Evolutionary conservation across 257 asterid genomes (phyloP).

Genomic region (Solanum ossicruentum): DNA sequence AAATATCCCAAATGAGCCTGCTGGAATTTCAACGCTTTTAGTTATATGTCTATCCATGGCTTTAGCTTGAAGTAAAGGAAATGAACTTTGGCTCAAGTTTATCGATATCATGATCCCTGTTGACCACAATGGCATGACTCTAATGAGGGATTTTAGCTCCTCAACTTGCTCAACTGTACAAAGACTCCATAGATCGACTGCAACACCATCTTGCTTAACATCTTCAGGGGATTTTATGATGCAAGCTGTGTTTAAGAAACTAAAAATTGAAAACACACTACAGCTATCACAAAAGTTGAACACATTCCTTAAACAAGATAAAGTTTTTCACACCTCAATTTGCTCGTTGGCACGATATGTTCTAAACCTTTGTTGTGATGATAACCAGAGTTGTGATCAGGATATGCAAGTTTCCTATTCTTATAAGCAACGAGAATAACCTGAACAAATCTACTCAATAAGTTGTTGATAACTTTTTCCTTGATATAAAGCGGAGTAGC

Average conservation of each 20-base stretch:
- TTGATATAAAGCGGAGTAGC: slow-evolving; percentile 43
- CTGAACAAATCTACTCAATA: slow-evolving; percentile 26
- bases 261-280: neutral
- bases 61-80: slow-evolving; percentile 48
- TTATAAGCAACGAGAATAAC: slow-evolving; percentile 38
- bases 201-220: slow-evolving; percentile 15
- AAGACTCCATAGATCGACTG: slow-evolving; percentile 33
- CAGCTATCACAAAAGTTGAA: neutral
- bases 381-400: slow-evolving; percentile 15
- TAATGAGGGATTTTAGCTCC: slow-evolving; percentile 45
- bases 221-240: slow-evolving; percentile 37
- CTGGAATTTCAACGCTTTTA: slow-evolving; percentile 41
- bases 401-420: slow-evolving; percentile 20
- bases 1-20: slow-evolving; percentile 57
- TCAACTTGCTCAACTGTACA: slow-evolving; percentile 56
- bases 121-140: slow-evolving; percentile 60
- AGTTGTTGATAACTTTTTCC: slow-evolving; percentile 16
- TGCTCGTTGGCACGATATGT: slow-evolving; percentile 26
- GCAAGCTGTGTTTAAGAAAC: slow-evolving; percentile 69
- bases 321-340: slow-evolving; percentile 25
- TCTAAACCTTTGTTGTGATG: slow-evolving; percentile 34
- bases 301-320: neutral
- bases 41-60: slow-evolving; percentile 50
- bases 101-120: slow-evolving; percentile 50
- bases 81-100: slow-evolving; percentile 41